Base-by-base conservation (phyloP, 106 monocot species). In the Phalaenopsis aphrodite region DNA sequence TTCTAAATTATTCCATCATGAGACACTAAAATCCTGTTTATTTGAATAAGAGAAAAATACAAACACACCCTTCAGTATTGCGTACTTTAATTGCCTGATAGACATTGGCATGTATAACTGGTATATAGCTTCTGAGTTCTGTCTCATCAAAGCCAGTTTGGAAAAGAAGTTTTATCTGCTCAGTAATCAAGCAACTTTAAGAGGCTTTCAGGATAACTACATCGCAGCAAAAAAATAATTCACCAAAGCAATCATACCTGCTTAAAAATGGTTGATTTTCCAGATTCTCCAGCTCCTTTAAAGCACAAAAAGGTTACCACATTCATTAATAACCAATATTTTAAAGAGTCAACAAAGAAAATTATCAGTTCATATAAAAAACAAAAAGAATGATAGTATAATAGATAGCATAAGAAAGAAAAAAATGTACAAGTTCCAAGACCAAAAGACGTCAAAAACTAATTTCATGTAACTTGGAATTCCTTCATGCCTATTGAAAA, bases 41-140 rank as follows among this genome's bases (percentile, higher is more conserved):
- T 66, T 15, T 78, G 64, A 85, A 73, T 24, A 82, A 85, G 48
- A 79, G 86, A 86, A 91, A 90, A 81, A 93, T 76, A 90, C 83
- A 93, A 82, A 93, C 92, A 94, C 91, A 91, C 94, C 89, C 86
- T 86, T 84, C 78, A 85, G 76, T 84, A 91, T 86, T 89, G 87
- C 96, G 76, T 98, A 98, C 97, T 94, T 98, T 98, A 85, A 98
- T 94, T 86, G 97, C 92, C 90, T 98, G 97, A 89, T 85, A 94
- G n/a, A 94, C 92, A 75, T 98, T 98, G 72, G 94, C 97, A 94
- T 94, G 86, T 46, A 98, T 84, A 79, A 98, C 97, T 85, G 94
- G 82, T 84, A 83, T 88, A 68, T 90, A 98, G 77, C 90, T 98
- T 85, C 83, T 86, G 42, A 98, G 90, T 80, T 98, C 97, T n/a